Base-by-base conservation (phyloP, 2,329 filamentous ascomycete species). In the Aspergillus intermedius region DNA sequence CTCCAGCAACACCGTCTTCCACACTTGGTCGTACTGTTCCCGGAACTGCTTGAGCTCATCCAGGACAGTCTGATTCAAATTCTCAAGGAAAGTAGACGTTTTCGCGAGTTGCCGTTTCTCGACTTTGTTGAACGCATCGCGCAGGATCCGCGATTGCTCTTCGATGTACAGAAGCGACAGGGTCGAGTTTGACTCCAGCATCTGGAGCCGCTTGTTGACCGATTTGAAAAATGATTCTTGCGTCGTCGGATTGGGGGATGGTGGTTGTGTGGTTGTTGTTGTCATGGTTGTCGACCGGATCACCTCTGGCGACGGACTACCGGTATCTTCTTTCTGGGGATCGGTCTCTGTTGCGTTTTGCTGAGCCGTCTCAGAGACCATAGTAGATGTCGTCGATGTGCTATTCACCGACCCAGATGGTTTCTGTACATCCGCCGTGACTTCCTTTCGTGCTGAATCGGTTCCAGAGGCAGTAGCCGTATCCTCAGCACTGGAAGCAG, bases 171-270 rank as follows among this genome's bases (percentile, higher is more conserved):
- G 88, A 7, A 97, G 75, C 0, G 91, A 95, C 9, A 97, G 77
- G 0, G 91, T 95, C 9, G 91, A 89, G 65, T 97, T 98, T 13
- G 88, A 82, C 68, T 98, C 93, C 6, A 97, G 82, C 59, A 91
- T 84, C 55, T 91, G 88, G 4, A 98, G 78, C 1, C 93, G 87
- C 68, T 97, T 97, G 54, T 91, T 89, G 7, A 97, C 86, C 3
- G 90, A 88, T 67, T 97, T 97, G 78, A 96, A 98, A 70, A 98
- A 97, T 1, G 88, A 93, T 65, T 98, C 93, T 67, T 98, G 93
- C 1, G 94, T 93, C 0, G 91, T 90, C 2, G 91, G 91, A 1
- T 83, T 80, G 1, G 86, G 70, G 1, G 78, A 68, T 6, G 77
- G 65, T 1, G 76, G 72, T 57, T 79, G 70, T 13, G 17, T 15